phyloP scores from a whole-genome alignment of 345 rosid genomes.

The Eucalyptus rudis region DNA sequence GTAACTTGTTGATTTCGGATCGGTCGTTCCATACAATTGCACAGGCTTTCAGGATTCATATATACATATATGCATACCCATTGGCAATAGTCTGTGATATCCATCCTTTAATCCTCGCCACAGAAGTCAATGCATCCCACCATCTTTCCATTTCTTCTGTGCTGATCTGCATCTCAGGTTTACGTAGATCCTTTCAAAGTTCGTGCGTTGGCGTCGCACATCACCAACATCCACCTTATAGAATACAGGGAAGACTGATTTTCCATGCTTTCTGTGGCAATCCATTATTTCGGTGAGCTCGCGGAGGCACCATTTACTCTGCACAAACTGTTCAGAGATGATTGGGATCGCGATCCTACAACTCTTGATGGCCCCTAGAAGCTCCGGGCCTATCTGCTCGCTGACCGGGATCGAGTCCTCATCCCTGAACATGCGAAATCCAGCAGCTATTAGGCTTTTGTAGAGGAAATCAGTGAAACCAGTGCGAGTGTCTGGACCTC shows the following conservation, averaged over 20 bases:
- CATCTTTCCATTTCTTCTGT: neutral
- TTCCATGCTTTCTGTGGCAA: neutral
- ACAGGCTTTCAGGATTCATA: neutral
- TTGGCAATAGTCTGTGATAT: neutral
- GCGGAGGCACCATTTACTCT: neutral
- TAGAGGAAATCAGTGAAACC: neutral
- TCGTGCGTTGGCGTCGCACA: neutral
- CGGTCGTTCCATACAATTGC: neutral
- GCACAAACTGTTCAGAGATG: neutral
- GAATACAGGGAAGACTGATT: neutral
- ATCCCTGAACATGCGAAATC: neutral
- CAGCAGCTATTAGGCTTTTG: neutral
- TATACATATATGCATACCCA: neutral
- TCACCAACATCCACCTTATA: neutral
- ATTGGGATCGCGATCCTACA: neutral
- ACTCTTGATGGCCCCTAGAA: neutral
- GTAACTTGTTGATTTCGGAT: neutral
- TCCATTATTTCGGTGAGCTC: neutral
- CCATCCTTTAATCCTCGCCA: neutral
- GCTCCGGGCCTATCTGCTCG: neutral
- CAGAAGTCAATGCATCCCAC: neutral
- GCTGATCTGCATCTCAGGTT: neutral
- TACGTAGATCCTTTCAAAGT: neutral
- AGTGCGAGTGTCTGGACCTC: neutral
- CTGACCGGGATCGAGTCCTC: neutral